phyloP scores from a whole-genome alignment of 345 rosid genomes.

The Syzygium aromaticum region DNA sequence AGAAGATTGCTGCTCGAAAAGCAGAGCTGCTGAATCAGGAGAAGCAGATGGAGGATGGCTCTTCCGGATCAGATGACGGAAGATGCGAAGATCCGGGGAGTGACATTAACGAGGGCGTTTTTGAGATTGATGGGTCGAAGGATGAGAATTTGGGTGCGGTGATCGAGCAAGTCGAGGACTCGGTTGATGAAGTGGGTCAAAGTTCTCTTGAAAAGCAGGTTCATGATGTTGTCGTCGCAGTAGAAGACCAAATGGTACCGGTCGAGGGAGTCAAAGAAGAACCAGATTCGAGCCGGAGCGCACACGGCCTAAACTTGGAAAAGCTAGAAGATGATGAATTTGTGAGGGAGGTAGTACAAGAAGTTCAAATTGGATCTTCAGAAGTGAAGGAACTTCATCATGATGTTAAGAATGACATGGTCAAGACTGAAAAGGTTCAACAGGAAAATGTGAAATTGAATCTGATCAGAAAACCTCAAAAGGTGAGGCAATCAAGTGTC shows the following conservation, averaged over 20 bases:
- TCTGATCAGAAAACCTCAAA: constrained; percentile 29
- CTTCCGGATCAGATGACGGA: constrained; percentile 9
- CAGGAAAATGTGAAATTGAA: constrained; percentile 20
- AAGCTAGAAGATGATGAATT: constrained; percentile 24
- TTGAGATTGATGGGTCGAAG: constrained; percentile 13
- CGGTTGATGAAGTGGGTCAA: constrained; percentile 4
- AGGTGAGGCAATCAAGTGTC: constrained; percentile 33
- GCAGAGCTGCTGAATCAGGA: constrained; percentile 65
- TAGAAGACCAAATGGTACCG: constrained; percentile 22
- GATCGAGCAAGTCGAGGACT: constrained; percentile 20
- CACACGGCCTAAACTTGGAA: constrained; percentile 5
- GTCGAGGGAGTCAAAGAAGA: constrained; percentile 26
- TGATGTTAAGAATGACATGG: constrained; percentile 18
- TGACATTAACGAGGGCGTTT: constrained; percentile 3
- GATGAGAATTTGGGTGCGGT: constrained; percentile 24
- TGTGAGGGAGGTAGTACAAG: constrained; percentile 16
- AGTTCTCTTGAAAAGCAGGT: constrained; percentile 11
- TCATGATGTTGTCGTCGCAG: constrained; percentile 18
- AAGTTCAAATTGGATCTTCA: constrained; percentile 5
- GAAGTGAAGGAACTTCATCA: constrained; percentile 17
- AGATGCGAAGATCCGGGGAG: constrained; percentile 19
- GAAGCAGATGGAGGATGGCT: constrained; percentile 34
- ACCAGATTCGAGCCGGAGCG: neutral
- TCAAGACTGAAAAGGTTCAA: constrained; percentile 8
- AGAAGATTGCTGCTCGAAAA: constrained; percentile 78